A percentile compares a stretch with the other conserved stretches of the same genome.
Conservation (phyloP, 176 grass and related monocot genomes). For the Thinopyrum elongatum region DNA sequence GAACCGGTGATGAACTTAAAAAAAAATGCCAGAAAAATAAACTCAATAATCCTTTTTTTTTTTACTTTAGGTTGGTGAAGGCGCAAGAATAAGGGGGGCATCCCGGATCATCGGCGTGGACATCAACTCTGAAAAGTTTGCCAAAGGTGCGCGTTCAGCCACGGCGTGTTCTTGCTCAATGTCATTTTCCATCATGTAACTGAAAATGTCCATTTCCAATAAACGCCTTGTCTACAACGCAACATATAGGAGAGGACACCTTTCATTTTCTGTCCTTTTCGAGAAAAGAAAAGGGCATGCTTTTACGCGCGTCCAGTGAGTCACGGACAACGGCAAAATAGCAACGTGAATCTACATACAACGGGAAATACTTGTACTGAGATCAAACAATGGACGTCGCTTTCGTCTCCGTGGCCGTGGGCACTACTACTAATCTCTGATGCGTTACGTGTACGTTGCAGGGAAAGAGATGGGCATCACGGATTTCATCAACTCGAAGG, state of each 20-base stretch:
- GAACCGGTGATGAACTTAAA: not conserved
- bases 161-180: not conserved
- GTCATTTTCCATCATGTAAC: not conserved
- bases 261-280: not conserved
- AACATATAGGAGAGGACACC: too few relatives aligned
- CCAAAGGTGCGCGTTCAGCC: slow-evolving; percentile 41
- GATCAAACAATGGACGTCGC: not conserved
- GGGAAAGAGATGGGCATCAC: slow-evolving; percentile 85
- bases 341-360: not conserved
- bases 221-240: not conserved
- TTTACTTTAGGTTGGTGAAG: slow-evolving; percentile 63
- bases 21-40: too few relatives aligned
- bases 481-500: slow-evolving; percentile 59
- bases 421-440: not conserved
- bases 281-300: not conserved
- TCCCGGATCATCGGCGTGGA: slow-evolving; percentile 70
- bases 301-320: not conserved
- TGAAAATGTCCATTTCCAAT: not conserved
- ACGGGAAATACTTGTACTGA: not conserved
- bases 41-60: not conserved
- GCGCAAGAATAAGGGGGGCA: slow-evolving; percentile 62
- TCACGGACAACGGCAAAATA: not conserved
- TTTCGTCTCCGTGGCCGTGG: not conserved
- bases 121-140: slow-evolving; percentile 66
- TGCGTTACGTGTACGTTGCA: slow-evolving; percentile 7